A percentile compares a stretch with the other conserved stretches of the same genome.
Conservation (phyloP, 495 filamentous ascomycete species). For the Penicillium taxi region DNA sequence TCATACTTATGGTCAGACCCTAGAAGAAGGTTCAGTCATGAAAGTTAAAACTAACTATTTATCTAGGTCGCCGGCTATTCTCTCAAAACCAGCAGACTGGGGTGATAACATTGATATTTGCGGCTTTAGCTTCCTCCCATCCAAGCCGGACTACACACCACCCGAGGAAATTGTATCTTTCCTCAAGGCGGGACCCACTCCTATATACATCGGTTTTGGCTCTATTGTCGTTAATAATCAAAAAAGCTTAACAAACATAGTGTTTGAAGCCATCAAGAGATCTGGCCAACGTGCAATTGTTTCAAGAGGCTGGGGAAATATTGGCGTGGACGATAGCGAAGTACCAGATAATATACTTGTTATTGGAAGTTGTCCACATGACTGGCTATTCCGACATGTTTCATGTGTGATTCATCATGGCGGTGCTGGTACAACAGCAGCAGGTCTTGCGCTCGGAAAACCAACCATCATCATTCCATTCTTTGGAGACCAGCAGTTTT, state of each 20-base stretch:
- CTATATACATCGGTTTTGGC: conserved; percentile 76
- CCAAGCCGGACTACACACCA: conserved; percentile 57
- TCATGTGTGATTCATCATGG: conserved; percentile 75
- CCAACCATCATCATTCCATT: conserved; percentile 76
- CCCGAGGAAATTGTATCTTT: conserved; percentile 54
- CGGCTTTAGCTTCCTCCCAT: conserved; percentile 66
- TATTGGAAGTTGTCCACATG: conserved; percentile 71
- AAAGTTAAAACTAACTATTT: neutral
- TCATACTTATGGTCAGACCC: conserved; percentile 62
- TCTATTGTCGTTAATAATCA: conserved; percentile 76
- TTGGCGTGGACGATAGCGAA: conserved; percentile 53
- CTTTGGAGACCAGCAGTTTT: conserved; percentile 81
- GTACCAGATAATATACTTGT: conserved; percentile 65
- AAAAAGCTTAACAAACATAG: conserved; percentile 52
- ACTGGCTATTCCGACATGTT: conserved; percentile 73
- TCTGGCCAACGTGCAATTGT: conserved; percentile 66
- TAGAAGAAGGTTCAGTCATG: neutral
- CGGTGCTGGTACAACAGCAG: conserved; percentile 74
- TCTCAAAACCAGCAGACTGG: conserved; percentile 75
- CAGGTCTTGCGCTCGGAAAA: conserved; percentile 57
- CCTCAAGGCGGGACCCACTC: conserved; percentile 56
- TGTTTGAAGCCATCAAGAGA: conserved; percentile 59
- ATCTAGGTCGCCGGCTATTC: conserved; percentile 59
- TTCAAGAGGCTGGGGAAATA: conserved; percentile 72
- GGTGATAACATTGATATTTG: conserved; percentile 59